phyloP scores from a whole-genome alignment of 1,139 yeast genomes.

The Trichomonascaceae sp. region DNA sequence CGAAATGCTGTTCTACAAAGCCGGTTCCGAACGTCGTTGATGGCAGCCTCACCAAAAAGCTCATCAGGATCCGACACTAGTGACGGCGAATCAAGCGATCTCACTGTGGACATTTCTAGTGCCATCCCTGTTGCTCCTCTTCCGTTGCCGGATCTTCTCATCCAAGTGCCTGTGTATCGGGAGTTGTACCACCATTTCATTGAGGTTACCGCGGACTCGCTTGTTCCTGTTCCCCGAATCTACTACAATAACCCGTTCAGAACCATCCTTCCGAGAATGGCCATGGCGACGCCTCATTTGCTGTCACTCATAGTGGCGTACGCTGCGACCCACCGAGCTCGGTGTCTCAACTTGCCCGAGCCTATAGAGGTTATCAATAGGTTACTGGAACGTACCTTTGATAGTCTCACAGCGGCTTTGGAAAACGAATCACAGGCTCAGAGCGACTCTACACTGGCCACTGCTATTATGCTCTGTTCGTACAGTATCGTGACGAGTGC shows the following conservation, averaged over 20 bases:
- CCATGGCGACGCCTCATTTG: constrained; percentile 42
- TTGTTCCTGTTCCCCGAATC: constrained; percentile 54
- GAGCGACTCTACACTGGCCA: constrained; percentile 54
- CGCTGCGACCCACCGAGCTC: constrained; percentile 40
- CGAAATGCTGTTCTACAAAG: constrained; percentile 5
- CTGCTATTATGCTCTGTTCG: constrained; percentile 49
- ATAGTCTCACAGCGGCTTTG: constrained; percentile 40
- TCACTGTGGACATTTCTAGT: background rate
- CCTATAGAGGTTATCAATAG: constrained; percentile 38
- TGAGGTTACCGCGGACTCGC: constrained; percentile 43
- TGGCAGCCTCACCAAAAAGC: background rate
- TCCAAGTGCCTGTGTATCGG: constrained; percentile 45
- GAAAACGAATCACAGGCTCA: constrained; percentile 41
- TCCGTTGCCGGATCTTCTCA: constrained; percentile 46
- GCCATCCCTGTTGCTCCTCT: constrained; percentile 36
- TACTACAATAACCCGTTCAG: constrained; percentile 58
- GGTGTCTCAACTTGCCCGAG: constrained; percentile 24
- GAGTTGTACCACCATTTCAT: constrained; percentile 53
- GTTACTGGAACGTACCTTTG: constrained; percentile 42
- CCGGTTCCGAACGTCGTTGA: constrained; percentile 1
- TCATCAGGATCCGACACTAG: background rate
- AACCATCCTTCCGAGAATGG: constrained; percentile 54
- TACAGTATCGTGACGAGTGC: constrained; percentile 39
- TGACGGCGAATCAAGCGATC: background rate
- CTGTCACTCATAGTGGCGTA: constrained; percentile 53